Conservation (phyloP, 1,284 basidiomycete genomes). For the Earliella scabrosa region DNA sequence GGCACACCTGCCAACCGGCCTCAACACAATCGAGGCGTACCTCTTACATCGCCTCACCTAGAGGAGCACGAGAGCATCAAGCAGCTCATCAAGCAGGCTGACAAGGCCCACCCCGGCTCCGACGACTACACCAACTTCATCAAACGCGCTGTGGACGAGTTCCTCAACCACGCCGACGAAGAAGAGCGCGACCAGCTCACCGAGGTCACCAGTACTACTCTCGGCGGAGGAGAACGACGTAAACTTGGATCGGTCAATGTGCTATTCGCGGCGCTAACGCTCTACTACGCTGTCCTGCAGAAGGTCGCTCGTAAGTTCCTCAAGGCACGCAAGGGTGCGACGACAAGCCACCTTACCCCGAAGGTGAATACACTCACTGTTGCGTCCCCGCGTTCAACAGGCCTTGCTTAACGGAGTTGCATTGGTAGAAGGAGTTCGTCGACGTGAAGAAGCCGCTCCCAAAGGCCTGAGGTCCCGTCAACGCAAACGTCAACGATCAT, state of each 20-base stretch:
- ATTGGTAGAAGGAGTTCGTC: neutral
- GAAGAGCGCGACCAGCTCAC: constrained; percentile 6
- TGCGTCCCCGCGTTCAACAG: too few relatives aligned
- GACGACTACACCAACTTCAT: constrained; percentile 1
- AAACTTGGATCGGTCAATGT: neutral
- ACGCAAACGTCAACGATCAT: too few relatives aligned
- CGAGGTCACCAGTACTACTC: neutral
- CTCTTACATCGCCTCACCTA: neutral
- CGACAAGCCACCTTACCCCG: neutral
- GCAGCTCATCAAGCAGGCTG: neutral
- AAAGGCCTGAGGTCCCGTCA: neutral
- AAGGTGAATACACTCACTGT: neutral
- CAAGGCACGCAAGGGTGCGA: neutral
- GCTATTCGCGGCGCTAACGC: neutral
- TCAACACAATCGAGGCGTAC: too few relatives aligned
- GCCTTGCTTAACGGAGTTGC: too few relatives aligned
- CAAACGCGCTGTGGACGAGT: constrained; percentile 2
- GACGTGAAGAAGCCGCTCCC: neutral
- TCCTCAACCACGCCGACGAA: constrained; percentile 8
- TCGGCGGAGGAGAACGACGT: constrained; percentile 8
- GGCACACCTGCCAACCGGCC: too few relatives aligned
- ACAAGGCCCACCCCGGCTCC: neutral
- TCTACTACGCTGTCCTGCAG: neutral
- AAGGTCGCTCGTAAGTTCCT: neutral
- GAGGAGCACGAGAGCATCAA: constrained; percentile 10